phyloP scores from a whole-genome alignment of 176 grass and related monocot species.

The Zizania latifolia region DNA sequence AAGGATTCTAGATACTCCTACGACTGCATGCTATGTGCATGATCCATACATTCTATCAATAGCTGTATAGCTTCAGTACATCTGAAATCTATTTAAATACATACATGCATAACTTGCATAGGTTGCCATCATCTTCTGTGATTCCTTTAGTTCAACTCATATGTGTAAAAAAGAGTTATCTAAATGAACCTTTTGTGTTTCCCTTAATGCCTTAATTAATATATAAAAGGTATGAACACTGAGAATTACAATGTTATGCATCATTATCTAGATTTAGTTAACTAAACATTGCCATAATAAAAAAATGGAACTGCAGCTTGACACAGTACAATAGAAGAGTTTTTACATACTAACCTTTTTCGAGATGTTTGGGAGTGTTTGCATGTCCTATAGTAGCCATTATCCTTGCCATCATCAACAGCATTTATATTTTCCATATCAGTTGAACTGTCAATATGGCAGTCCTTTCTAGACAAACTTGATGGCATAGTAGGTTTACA shows the following conservation, averaged over 20 bases:
- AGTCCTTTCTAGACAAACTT: constrained; percentile 37
- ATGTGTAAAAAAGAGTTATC: background rate
- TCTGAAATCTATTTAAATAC: background rate
- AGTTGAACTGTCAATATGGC: constrained; percentile 28
- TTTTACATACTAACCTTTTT: constrained; percentile 51
- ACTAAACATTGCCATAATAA: background rate
- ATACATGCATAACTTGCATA: background rate
- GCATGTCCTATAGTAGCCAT: background rate
- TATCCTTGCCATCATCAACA: constrained; percentile 19
- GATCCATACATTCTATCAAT: too few relatives aligned
- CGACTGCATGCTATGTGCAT: too few relatives aligned
- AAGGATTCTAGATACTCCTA: background rate
- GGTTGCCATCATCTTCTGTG: background rate
- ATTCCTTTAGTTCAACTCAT: background rate
- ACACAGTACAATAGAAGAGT: background rate
- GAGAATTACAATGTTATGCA: background rate
- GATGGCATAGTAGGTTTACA: constrained; percentile 19
- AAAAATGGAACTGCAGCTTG: background rate
- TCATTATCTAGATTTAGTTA: constrained; percentile 5
- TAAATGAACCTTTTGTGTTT: background rate
- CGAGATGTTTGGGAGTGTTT: constrained; percentile 28
- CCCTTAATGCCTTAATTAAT: background rate
- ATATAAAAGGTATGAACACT: background rate
- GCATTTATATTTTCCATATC: constrained; percentile 35
- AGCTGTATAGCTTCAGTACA: background rate